Evolutionary conservation across 2,329 filamentous ascomycete genomes (phyloP).

Genomic region (Stachybotrys echinatus): DNA sequence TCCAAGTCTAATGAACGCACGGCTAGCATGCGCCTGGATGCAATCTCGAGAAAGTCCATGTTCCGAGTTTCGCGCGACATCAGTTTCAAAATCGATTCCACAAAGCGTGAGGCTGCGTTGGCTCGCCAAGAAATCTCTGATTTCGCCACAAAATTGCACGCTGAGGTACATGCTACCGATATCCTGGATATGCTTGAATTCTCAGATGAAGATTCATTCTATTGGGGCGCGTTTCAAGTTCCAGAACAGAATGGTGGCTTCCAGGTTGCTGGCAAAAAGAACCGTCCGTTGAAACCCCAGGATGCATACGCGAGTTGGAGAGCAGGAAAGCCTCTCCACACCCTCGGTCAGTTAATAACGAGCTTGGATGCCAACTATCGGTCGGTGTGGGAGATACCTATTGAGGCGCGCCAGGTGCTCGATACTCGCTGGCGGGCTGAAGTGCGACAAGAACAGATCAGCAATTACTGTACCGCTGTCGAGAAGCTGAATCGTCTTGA

Average conservation of each 20-base stretch:
- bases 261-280: slow-evolving; percentile 35
- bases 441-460: slow-evolving; percentile 45
- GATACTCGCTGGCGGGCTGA: slow-evolving; percentile 35
- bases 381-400: slow-evolving; percentile 47
- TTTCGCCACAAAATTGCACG: not conserved
- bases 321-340: not conserved
- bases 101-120: not conserved
- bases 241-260: slow-evolving; percentile 42
- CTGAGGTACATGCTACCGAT: slow-evolving; percentile 8
- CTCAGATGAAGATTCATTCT: slow-evolving; percentile 40
- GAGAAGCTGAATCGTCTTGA: slow-evolving; percentile 36
- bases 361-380: slow-evolving; percentile 10
- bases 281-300: slow-evolving; percentile 31
- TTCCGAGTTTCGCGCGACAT: slow-evolving; percentile 15
- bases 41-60: slow-evolving; percentile 22
- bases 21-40: slow-evolving; percentile 37
- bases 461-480: slow-evolving; percentile 30
- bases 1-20: slow-evolving; percentile 50
- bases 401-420: slow-evolving; percentile 26
- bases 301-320: slow-evolving; percentile 16
- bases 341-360: not conserved
- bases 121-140: not conserved
- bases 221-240: slow-evolving; percentile 51
- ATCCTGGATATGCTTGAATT: slow-evolving; percentile 46
- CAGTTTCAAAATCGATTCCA: slow-evolving; percentile 1